Evolutionary conservation across 257 asterid species (phyloP), one percentile per base, ranked within the genome.

Genomic region (Knoxia roxburghii): DNA sequence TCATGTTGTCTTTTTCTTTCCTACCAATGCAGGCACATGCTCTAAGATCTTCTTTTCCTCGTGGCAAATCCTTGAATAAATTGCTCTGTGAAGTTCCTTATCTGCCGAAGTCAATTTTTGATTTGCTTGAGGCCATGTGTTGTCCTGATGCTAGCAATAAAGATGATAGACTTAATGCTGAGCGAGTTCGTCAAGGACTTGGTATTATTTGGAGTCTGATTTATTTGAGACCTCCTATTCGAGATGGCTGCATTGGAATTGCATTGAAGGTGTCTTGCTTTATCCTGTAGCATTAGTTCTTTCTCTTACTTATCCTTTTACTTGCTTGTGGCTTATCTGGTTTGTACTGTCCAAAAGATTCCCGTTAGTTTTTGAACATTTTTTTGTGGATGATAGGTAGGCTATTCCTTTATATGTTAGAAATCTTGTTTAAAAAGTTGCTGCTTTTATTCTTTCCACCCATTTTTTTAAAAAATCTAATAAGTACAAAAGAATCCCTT

Each of bases 141-240:
- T 88, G 81, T 74, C 97, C 99, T 77, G 90, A 94, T 72, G 64
- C 76, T 62, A 73, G 83, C 70, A 83, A 76, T 68, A 83, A 68
- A 73, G 89, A 80, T 63, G 95, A 84, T 55, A 88, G 84, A 78
- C 49, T 87, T 51, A 86, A 84, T 82, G 95, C 87, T n/a, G 99
- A 90, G 79, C 89, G 99, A 68, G 96, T 94, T 61, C 89, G 95
- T 68, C 99, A 94, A 83, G 99, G 99, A 67, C 96, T 94, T 70
- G 86, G 96, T 74, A 79, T 87, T 61, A 87, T 89, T 27, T 94
- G 99, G 99, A 87, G 87, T 84, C 82, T 94, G 77, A 88, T 90
- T 80, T 77, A 84, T 83, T 78, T 81, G 84, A 84, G 99, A 79
- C 99, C 99, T 81, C 90, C 96, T 39, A 79, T 85, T 75, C 96